These are phyloP conservation scores for Mrakia blollopis DNA, from an alignment of 768 basidiomycete genomes.

Conservation along the genomic window DNA sequence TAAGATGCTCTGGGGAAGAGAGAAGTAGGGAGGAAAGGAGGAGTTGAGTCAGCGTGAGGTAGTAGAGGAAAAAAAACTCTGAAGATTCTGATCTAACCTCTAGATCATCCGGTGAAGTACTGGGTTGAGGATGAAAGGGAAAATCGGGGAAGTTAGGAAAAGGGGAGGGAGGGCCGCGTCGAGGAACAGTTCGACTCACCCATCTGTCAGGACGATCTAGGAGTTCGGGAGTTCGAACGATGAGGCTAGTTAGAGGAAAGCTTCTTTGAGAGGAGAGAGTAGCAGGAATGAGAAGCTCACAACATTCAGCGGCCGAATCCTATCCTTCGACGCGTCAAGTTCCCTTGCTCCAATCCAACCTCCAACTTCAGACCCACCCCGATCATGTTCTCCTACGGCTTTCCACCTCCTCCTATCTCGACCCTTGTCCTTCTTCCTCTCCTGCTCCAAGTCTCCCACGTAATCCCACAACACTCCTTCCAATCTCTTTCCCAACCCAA, in stretches of 20 bases:
- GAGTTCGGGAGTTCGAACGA: too few relatives aligned
- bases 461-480: too few relatives aligned
- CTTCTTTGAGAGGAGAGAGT: too few relatives aligned
- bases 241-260: too few relatives aligned
- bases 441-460: too few relatives aligned
- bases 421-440: background rate
- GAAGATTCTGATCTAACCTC: too few relatives aligned
- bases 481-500: too few relatives aligned
- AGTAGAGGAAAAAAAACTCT: too few relatives aligned
- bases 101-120: background rate
- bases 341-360: background rate
- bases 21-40: background rate
- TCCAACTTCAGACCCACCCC: background rate
- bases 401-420: background rate
- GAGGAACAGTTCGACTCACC: background rate
- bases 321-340: background rate
- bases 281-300: too few relatives aligned
- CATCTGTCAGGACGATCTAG: background rate
- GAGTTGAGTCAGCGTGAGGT: too few relatives aligned
- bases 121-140: background rate
- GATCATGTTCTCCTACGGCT: too few relatives aligned
- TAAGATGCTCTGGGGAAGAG: constrained; percentile 11
- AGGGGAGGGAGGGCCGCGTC: background rate
- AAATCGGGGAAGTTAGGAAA: background rate
- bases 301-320: background rate